Base-by-base conservation (phyloP, 805 yeast genomes). In the Hanseniaspora thailandica region DNA sequence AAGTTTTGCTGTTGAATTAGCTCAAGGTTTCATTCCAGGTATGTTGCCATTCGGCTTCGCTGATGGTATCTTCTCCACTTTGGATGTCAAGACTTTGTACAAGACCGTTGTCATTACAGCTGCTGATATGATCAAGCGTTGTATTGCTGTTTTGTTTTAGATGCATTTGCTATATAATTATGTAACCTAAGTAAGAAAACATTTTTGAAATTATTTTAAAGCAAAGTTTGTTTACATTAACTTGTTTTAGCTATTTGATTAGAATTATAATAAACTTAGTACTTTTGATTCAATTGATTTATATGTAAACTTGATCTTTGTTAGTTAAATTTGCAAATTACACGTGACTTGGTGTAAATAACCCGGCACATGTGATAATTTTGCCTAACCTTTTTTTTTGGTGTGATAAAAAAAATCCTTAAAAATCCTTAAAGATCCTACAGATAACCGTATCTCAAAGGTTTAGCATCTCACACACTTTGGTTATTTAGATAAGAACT, bases 21-120 rank as follows among this genome's bases (percentile, higher is more conserved):
- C 98, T 7, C 97, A 90, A 71, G 98, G 98, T 56, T 93, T 96
- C 95, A 86, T 93, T 59, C 97, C 98, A 34, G 82, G 90, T 41
- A 93, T 93, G 98, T 75, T 93, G 56, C 97, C 97, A 20, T 93
- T 93, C 66, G 98, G 98, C 0, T 80, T 90, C 69, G 71, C 86
- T 47, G 95, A 87, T 64, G 78, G 84, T 4, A 62, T 84, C 55
- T 76, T 82, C 51, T 82, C 94, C 40, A 93, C 97, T 15, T 67
- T 89, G 60, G 98, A 93, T 66, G 66, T 81, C 56, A 67, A 72
- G 60, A 80, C 95, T 25, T 73, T 90, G 56, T 69, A 66, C 56
- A 76, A 77, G 64, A 93, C 97, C 7, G 78, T 75, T 36, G 77
- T 75, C 58, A 74, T 83, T 57, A 87, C 96, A 13, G 98, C 77